These are phyloP conservation scores for Loxodes magnus DNA, from an alignment of 73 alveolate species.

Conservation along the genomic window DNA sequence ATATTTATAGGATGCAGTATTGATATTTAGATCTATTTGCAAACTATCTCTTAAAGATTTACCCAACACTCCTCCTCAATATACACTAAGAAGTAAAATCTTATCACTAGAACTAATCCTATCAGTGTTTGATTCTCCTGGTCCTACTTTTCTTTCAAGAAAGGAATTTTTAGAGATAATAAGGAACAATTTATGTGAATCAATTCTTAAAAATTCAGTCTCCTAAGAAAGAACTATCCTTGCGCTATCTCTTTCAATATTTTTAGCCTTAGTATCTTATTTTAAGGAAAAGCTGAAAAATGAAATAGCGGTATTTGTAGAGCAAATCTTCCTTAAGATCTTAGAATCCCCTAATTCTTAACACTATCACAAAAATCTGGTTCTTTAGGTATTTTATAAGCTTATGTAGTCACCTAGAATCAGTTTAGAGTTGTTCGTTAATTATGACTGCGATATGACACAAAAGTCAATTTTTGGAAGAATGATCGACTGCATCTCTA, in stretches of 20 bases:
- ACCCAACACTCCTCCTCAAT: constrained; percentile 31
- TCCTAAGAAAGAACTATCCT: constrained; percentile 64
- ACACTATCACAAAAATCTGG: constrained; percentile 52
- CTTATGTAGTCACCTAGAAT: constrained; percentile 47
- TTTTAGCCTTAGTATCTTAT: constrained; percentile 56
- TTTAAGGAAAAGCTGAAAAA: constrained; percentile 66
- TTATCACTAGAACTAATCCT: constrained; percentile 68
- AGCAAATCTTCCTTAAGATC: constrained; percentile 65
- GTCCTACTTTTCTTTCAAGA: constrained; percentile 46
- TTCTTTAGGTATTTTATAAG: constrained; percentile 55
- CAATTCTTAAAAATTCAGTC: constrained; percentile 59
- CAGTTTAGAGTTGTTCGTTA: constrained; percentile 72
- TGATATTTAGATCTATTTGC: constrained; percentile 44
- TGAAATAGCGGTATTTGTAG: constrained; percentile 60
- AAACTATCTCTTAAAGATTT: constrained; percentile 43
- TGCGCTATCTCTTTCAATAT: constrained; percentile 57
- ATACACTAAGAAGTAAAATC: constrained; percentile 48
- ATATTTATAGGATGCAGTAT: constrained; percentile 43
- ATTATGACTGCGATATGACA: constrained; percentile 85
- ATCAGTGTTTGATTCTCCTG: constrained; percentile 68
- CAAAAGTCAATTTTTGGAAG: constrained; percentile 60
- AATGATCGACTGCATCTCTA: constrained; percentile 41
- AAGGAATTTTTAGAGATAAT: constrained; percentile 62
- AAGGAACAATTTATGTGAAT: constrained; percentile 68
- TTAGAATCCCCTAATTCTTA: constrained; percentile 63